phyloP scores from a whole-genome alignment of 2,329 filamentous ascomycete genomes.

The Colletotrichum sp. region DNA sequence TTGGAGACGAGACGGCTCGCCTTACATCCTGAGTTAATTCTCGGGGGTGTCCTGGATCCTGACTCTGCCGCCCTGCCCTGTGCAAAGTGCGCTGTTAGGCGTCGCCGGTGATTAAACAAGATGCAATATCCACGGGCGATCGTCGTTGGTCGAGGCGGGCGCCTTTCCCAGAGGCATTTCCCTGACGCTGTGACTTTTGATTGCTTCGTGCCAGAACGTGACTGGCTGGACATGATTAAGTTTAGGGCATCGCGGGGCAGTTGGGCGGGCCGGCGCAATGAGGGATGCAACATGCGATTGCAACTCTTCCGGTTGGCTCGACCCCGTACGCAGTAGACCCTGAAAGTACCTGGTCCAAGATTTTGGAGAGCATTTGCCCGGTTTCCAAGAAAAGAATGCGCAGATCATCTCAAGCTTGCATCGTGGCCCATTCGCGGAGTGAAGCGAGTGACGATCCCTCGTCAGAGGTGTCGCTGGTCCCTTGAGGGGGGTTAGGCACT shows the following conservation, averaged over 20 bases:
- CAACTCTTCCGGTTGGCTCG: not conserved
- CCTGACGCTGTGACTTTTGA: not conserved
- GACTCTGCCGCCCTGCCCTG: not conserved
- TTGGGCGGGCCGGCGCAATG: not conserved
- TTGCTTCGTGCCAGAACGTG: not conserved
- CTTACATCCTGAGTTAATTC: not conserved
- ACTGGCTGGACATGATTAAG: not conserved
- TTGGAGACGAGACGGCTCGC: not conserved
- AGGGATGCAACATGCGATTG: not conserved
- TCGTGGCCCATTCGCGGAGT: not conserved
- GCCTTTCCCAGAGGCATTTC: not conserved
- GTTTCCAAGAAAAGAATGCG: constrained; percentile 11
- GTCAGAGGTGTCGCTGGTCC: not conserved
- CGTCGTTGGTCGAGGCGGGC: not conserved
- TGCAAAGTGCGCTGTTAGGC: not conserved
- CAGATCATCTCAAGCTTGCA: not conserved
- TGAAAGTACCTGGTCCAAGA: not conserved
- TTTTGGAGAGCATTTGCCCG: not conserved
- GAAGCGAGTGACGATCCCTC: not conserved
- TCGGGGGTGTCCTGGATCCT: not conserved
- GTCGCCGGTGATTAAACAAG: not conserved
- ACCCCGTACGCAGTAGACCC: not conserved
- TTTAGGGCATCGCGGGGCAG: not conserved
- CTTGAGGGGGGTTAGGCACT: not conserved
- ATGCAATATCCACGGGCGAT: not conserved